phyloP scores from a whole-genome alignment of 371 early-diverging fungal species.

The Syncephalastrum racemosum region DNA sequence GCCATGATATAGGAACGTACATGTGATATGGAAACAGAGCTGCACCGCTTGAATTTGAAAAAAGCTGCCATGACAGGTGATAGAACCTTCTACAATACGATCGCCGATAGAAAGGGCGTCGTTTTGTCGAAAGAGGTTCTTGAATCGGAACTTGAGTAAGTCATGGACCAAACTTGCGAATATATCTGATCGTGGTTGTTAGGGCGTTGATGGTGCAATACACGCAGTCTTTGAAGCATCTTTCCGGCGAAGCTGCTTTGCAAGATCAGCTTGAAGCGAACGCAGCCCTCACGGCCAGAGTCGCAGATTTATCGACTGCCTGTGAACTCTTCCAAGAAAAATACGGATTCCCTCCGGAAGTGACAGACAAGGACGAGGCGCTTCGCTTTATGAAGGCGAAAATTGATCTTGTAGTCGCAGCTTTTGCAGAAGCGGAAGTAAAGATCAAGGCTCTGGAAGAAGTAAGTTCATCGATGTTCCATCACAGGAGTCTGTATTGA shows the following conservation, averaged over 20 bases:
- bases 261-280: too few species aligned
- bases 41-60: constrained; percentile 15
- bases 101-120: background rate
- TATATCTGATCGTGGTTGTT: too few species aligned
- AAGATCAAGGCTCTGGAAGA: constrained; percentile 6
- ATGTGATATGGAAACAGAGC: constrained; percentile 16
- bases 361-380: constrained; percentile 9
- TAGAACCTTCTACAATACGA: constrained; percentile 12
- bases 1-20: constrained; percentile 12
- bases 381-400: constrained; percentile 11
- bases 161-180: too few species aligned
- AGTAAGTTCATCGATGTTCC: background rate
- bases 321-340: constrained; percentile 9
- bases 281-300: too few species aligned
- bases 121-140: constrained; percentile 2
- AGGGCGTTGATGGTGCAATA: background rate
- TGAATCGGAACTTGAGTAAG: background rate
- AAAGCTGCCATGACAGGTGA: constrained; percentile 17
- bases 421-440: too few species aligned
- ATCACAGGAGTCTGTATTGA: background rate
- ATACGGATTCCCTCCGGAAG: constrained; percentile 18
- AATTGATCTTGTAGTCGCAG: too few species aligned
- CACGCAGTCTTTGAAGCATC: background rate
- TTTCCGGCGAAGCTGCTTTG: too few species aligned
- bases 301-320: too few species aligned